Conservation (phyloP, 78 protist genomes). For the Chrysochromulina tobinii region DNA sequence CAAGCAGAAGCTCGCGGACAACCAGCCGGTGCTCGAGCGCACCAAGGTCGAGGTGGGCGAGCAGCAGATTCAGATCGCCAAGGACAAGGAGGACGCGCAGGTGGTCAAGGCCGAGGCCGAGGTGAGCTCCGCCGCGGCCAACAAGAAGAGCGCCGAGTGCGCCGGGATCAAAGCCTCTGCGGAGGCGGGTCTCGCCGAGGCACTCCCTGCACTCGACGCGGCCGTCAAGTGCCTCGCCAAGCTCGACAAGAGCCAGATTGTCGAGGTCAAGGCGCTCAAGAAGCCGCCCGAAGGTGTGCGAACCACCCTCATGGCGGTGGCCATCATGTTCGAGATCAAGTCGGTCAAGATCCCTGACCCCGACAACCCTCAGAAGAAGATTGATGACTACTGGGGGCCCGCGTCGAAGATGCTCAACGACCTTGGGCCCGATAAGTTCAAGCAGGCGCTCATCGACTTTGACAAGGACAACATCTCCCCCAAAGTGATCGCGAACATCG, state of each 20-base stretch:
- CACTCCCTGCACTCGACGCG: conserved; percentile 62
- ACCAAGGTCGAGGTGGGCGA: conserved; percentile 29
- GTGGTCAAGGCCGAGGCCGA: conserved; percentile 26
- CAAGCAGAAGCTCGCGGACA: conserved; percentile 33
- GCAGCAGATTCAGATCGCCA: conserved; percentile 32
- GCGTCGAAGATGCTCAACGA: conserved; percentile 39
- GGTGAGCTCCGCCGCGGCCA: conserved; percentile 41
- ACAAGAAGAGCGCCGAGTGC: conserved; percentile 53
- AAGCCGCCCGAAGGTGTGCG: conserved; percentile 62
- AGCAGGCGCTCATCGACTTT: conserved; percentile 48
- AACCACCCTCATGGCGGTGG: conserved; percentile 63
- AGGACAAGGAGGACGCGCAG: conserved; percentile 57
- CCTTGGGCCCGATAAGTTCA: conserved; percentile 30
- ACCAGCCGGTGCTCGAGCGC: conserved; percentile 17
- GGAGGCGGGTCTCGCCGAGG: conserved; percentile 48
- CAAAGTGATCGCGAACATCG: conserved; percentile 37
- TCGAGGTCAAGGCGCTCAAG: conserved; percentile 58
- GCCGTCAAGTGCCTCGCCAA: background rate
- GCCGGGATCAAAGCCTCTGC: conserved; percentile 33
- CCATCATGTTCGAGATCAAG: conserved; percentile 40
- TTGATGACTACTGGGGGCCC: conserved; percentile 75
- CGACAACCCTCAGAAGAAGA: conserved; percentile 54
- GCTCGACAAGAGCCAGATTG: conserved; percentile 12
- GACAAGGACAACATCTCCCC: conserved; percentile 68
- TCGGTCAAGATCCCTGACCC: background rate